Evolutionary conservation across 192 early-diverging fungal species (phyloP).

Genomic region (Spinellus fusiger): DNA sequence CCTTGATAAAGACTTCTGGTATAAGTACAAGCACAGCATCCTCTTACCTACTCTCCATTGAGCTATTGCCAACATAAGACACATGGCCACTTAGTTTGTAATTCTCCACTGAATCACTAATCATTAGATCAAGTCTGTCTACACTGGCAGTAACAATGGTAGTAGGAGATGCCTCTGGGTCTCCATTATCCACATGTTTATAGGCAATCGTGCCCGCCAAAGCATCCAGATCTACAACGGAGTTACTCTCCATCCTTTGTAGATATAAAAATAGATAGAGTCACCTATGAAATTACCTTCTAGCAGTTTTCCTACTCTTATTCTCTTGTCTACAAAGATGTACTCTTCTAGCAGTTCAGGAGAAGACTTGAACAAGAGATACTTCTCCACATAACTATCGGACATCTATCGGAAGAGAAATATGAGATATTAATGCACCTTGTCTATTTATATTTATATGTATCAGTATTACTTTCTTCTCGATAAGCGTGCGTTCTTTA

Average conservation of each 20-base stretch:
- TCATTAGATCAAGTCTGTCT: slow-evolving; percentile 79
- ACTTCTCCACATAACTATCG: slow-evolving; percentile 73
- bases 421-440: neutral
- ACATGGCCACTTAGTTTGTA: slow-evolving; percentile 79
- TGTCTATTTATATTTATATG: neutral
- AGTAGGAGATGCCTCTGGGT: slow-evolving; percentile 39
- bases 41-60: slow-evolving; percentile 71
- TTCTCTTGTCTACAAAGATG: slow-evolving; percentile 66
- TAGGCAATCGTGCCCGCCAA: slow-evolving; percentile 80
- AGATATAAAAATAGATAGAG: neutral
- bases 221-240: slow-evolving; percentile 58
- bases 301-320: slow-evolving; percentile 78
- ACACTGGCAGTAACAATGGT: slow-evolving; percentile 87
- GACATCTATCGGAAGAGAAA: slow-evolving; percentile 37
- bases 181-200: slow-evolving; percentile 57
- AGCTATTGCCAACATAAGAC: slow-evolving; percentile 83
- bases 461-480: slow-evolving; percentile 17
- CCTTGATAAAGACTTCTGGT: slow-evolving; percentile 49
- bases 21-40: neutral
- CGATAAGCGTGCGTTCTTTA: slow-evolving; percentile 3
- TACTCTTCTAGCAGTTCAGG: slow-evolving; percentile 75
- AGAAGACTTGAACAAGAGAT: slow-evolving; percentile 71
- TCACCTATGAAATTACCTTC: slow-evolving; percentile 40
- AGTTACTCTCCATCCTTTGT: no score
- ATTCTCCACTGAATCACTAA: slow-evolving; percentile 60